Evolutionary conservation across 2,329 filamentous ascomycete genomes (phyloP).

Genomic region (Aureobasidium melanogenum): DNA sequence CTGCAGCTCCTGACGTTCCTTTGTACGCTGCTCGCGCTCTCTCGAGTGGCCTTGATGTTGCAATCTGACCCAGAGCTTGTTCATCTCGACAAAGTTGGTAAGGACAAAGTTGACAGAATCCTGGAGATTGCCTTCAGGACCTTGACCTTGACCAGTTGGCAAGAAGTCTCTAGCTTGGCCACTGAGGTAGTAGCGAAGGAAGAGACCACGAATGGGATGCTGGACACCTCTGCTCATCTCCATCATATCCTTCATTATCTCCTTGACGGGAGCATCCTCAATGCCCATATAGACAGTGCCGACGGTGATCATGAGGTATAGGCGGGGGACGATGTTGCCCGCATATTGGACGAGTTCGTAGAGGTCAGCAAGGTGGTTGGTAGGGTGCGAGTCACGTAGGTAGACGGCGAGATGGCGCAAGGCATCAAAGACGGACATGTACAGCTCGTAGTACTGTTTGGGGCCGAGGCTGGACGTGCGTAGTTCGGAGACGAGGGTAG

Average conservation of each 20-base stretch:
- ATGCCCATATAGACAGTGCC: conserved; percentile 99
- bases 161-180: conserved; percentile 88
- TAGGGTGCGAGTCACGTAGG: conserved; percentile 91
- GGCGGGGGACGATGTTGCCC: conserved; percentile 89
- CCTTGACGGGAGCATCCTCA: conserved; percentile 95
- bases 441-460: conserved; percentile 99
- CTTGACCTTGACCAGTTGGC: conserved; percentile 73
- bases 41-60: conserved; percentile 96
- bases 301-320: conserved; percentile 99
- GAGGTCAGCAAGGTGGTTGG: conserved; percentile 94
- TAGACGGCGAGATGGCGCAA: conserved; percentile 93
- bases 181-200: conserved; percentile 90
- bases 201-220: conserved; percentile 89
- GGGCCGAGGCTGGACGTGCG: conserved; percentile 95
- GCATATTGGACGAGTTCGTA: conserved; percentile 98
- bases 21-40: conserved; percentile 85
- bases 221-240: conserved; percentile 98
- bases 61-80: conserved; percentile 95
- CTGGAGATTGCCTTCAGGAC: conserved; percentile 88
- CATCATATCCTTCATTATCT: conserved; percentile 99
- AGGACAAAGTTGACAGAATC: conserved; percentile 97
- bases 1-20: conserved; percentile 91
- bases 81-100: conserved; percentile 99
- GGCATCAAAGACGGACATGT: conserved; percentile 98
- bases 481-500: conserved; percentile 94